A percentile compares a stretch with the other conserved stretches of the same genome.
Conservation (phyloP, 352 stramenopile genomes). For the Globisporangium radiosum region DNA sequence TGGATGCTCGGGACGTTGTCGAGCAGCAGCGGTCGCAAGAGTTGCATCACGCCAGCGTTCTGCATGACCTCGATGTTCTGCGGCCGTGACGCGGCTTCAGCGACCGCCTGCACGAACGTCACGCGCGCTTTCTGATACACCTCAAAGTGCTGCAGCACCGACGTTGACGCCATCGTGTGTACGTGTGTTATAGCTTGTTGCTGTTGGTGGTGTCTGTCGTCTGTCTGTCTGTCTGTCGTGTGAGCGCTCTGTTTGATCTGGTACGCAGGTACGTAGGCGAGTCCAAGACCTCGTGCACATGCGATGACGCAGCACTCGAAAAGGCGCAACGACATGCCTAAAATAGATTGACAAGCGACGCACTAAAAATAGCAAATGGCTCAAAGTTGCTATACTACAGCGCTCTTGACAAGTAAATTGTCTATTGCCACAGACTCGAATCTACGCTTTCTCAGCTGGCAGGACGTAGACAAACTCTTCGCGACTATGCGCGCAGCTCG, state of each 20-base stretch:
- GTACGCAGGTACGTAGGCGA: too few species aligned
- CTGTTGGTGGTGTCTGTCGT: background rate
- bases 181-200: background rate
- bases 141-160: slow-evolving; percentile 93
- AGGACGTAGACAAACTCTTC: slow-evolving; percentile 73
- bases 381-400: too few species aligned
- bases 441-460: slow-evolving; percentile 19
- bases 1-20: slow-evolving; percentile 95
- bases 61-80: slow-evolving; percentile 97
- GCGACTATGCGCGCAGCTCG: slow-evolving; percentile 48
- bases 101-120: slow-evolving; percentile 92
- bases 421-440: too few species aligned
- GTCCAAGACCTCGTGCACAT: too few species aligned
- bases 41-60: slow-evolving; percentile 94
- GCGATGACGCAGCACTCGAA: too few species aligned
- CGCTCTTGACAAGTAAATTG: too few species aligned
- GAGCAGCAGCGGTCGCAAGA: slow-evolving; percentile 89
- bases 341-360: too few species aligned
- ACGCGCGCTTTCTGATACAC: slow-evolving; percentile 94
- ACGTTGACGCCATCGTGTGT: slow-evolving; percentile 68
- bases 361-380: too few species aligned
- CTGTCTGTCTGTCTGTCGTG: too few species aligned
- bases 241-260: too few species aligned
- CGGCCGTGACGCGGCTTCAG: slow-evolving; percentile 89
- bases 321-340: too few species aligned